Base-by-base conservation (phyloP, 2,329 filamentous ascomycete genomes). In the Aspergillus fructus region DNA sequence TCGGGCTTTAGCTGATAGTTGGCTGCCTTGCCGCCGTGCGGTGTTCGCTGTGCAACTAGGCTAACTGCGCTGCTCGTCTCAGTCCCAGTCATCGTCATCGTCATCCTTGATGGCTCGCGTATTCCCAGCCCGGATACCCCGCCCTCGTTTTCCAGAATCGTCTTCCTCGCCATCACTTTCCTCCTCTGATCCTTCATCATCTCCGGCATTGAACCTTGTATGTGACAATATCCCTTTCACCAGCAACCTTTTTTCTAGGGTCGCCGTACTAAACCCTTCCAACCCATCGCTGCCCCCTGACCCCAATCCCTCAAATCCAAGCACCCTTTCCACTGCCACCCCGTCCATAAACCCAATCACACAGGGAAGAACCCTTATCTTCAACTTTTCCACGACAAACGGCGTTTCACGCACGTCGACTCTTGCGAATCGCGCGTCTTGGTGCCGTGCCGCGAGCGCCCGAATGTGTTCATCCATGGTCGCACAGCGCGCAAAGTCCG, bases 391-490 rank as follows among this genome's bases (percentile, higher is more conserved):
- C 5, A 79, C 77, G 42, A 81, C 67, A 60, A 81, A 81, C 1
- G 78, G 77, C 34, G 76, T 75, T 55, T 76, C 68, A 12, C 73
- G 75, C 53, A 79, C 78, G 64, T 79, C 75, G 11, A 78, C 74
- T 13, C 73, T 72, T 37, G 76, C 75, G 65, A 81, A 81, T 5
- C 74, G 71, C 13, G 76, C 71, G 53, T 78, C 76, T 52, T 75
- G 67, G 59, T 78, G 76, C 34, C 59, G 66, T 43, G 64, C 59
- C 21, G 76, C 74, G 37, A 79, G 67, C 23, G 79, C 72, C 49
- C 80, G 75, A 11, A 87, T 75, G 68, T 84, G 83, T 49, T 75
- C 75, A 67, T 87, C 85, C 85, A 88, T 88, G 54, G 84, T 80
- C 11, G 75, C 73, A 71, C 85, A 88, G 54, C 85, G 80, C 19